Evolutionary conservation across 768 basidiomycete genomes (phyloP).

Genomic region (Leucocoprinus leucothites): DNA sequence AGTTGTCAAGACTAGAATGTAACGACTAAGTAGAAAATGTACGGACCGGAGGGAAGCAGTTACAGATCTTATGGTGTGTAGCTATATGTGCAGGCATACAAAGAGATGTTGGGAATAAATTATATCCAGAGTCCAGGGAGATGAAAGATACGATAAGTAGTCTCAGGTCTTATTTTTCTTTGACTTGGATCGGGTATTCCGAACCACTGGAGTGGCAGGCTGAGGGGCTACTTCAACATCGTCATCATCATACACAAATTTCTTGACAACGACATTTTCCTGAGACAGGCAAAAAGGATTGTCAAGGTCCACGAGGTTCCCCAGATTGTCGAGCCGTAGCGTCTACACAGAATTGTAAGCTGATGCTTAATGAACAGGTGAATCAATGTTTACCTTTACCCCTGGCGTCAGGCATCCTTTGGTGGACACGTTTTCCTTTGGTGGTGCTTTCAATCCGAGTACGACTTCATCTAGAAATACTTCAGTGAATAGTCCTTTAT

Average conservation of each 20-base stretch:
- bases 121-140: constrained; percentile 13
- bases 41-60: not conserved
- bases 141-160: not conserved
- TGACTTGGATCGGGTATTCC: constrained; percentile 55
- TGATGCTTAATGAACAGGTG: too few relatives aligned
- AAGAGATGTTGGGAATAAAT: constrained; percentile 16
- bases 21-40: not conserved
- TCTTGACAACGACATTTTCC: constrained; percentile 73
- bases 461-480: constrained; percentile 64
- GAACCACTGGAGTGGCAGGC: constrained; percentile 29
- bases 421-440: constrained; percentile 33
- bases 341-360: constrained; percentile 34
- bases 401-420: constrained; percentile 70
- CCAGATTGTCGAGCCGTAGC: constrained; percentile 63
- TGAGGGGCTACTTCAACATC: constrained; percentile 43
- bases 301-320: constrained; percentile 62
- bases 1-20: not conserved
- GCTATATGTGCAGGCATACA: not conserved
- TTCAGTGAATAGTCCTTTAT: constrained; percentile 59
- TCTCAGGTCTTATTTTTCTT: constrained; percentile 43
- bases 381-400: constrained; percentile 50
- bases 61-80: not conserved
- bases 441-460: constrained; percentile 41
- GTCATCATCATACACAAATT: constrained; percentile 75
- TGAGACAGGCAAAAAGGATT: constrained; percentile 54